These are phyloP conservation scores for Butyriboletus appendiculatus DNA, from an alignment of 1,284 basidiomycete species.

Conservation along the genomic window DNA sequence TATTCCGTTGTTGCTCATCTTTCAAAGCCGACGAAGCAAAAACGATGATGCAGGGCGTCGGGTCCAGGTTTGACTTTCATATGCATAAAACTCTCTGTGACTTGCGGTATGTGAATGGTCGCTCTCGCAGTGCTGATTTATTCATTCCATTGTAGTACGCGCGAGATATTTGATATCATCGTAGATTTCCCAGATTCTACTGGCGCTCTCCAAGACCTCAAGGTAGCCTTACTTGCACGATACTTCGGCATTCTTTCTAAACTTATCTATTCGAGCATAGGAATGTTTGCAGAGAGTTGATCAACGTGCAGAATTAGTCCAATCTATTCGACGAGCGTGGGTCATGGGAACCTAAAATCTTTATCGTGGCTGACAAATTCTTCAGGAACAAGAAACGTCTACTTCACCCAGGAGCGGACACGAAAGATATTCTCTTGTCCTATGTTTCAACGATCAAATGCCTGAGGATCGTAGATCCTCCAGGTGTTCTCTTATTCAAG, in stretches of 20 bases:
- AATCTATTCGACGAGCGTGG: slow-evolving; percentile 69
- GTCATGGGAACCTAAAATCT: slow-evolving; percentile 23
- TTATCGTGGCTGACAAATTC: slow-evolving; percentile 4
- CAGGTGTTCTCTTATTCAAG: slow-evolving; percentile 89
- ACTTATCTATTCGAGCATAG: slow-evolving; percentile 36
- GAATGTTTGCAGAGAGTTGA: slow-evolving; percentile 80
- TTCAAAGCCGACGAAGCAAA: slow-evolving; percentile 65
- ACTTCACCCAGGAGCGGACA: slow-evolving; percentile 95
- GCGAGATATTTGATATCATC: slow-evolving; percentile 95
- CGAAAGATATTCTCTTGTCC: slow-evolving; percentile 87
- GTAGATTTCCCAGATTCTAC: slow-evolving; percentile 90
- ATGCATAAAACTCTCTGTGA: slow-evolving; percentile 88
- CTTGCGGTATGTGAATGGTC: slow-evolving; percentile 60
- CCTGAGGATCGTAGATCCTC: slow-evolving; percentile 88
- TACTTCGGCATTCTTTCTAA: neutral
- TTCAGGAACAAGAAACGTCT: slow-evolving; percentile 81
- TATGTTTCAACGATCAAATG: slow-evolving; percentile 97
- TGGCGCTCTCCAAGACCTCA: slow-evolving; percentile 87
- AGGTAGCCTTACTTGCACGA: slow-evolving; percentile 43
- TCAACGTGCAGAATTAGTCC: slow-evolving; percentile 70
- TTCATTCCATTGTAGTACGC: slow-evolving; percentile 53
- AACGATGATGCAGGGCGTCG: slow-evolving; percentile 76
- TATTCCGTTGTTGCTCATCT: slow-evolving; percentile 24
- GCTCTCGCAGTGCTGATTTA: neutral
- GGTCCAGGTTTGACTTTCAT: slow-evolving; percentile 88